phyloP scores from a whole-genome alignment of 768 basidiomycete species.

The Daedaleopsis sinensis region DNA sequence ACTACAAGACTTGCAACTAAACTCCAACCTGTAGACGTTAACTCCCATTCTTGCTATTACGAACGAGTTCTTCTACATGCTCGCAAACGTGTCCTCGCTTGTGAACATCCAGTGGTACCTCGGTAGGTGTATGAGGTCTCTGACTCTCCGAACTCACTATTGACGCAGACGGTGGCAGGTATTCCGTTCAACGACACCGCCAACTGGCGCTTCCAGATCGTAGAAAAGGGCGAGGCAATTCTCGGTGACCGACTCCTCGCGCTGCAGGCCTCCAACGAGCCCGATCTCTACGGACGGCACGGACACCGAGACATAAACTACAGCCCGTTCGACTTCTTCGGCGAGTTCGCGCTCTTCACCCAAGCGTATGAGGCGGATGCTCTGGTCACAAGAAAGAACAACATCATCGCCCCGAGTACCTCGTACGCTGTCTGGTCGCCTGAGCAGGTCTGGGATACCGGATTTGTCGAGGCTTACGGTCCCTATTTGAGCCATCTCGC shows the following conservation, averaged over 20 bases:
- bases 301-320: constrained; percentile 39
- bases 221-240: constrained; percentile 58
- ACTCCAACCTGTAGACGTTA: constrained; percentile 40
- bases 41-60: constrained; percentile 55
- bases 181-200: constrained; percentile 70
- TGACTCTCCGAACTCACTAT: background rate
- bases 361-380: constrained; percentile 45
- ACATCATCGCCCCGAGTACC: constrained; percentile 68
- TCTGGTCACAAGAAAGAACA: constrained; percentile 42
- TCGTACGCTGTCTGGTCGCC: constrained; percentile 53
- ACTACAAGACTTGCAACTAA: constrained; percentile 40
- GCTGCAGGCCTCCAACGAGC: constrained; percentile 75
- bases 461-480: constrained; percentile 47
- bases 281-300: constrained; percentile 66
- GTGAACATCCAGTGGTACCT: constrained; percentile 51
- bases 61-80: constrained; percentile 59
- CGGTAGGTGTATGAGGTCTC: constrained; percentile 26
- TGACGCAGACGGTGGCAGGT: constrained; percentile 26
- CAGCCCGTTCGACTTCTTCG: constrained; percentile 47
- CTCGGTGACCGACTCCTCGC: constrained; percentile 68
- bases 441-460: constrained; percentile 54
- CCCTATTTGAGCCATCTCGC: constrained; percentile 46
- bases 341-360: constrained; percentile 54
- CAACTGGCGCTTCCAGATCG: constrained; percentile 56
- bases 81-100: constrained; percentile 46